phyloP scores from a whole-genome alignment of 2,329 filamentous ascomycete genomes.

The Apiospora saccharicola region DNA sequence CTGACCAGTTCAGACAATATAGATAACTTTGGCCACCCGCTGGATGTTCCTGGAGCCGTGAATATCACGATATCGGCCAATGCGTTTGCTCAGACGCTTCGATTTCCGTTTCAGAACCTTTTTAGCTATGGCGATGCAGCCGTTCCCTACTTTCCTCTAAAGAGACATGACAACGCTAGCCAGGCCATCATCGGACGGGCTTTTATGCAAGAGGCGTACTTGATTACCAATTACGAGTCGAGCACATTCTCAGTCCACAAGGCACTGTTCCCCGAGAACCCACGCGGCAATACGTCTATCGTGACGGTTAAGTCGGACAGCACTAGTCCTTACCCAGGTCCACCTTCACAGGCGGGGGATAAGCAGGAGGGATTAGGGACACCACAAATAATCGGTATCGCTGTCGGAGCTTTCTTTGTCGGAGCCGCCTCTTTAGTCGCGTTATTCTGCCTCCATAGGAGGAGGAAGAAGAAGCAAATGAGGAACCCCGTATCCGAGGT shows the following conservation, averaged over 20 bases:
- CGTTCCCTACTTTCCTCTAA: slow-evolving; percentile 71
- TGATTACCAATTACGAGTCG: slow-evolving; percentile 64
- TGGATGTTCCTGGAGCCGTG: slow-evolving; percentile 57
- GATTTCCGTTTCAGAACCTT: slow-evolving; percentile 56
- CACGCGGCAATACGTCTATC: slow-evolving; percentile 49
- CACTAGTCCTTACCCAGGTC: slow-evolving; percentile 56
- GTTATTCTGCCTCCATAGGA: slow-evolving; percentile 45
- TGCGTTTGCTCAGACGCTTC: slow-evolving; percentile 58
- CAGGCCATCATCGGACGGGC: slow-evolving; percentile 70
- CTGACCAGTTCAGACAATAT: slow-evolving; percentile 63
- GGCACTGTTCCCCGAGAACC: slow-evolving; percentile 57
- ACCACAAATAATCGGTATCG: slow-evolving; percentile 54
- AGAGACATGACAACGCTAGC: slow-evolving; percentile 58
- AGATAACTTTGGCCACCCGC: slow-evolving; percentile 58
- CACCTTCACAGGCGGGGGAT: slow-evolving; percentile 33
- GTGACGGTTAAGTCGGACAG: slow-evolving; percentile 50
- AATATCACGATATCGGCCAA: slow-evolving; percentile 62
- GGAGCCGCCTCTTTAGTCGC: slow-evolving; percentile 41
- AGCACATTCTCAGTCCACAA: slow-evolving; percentile 62
- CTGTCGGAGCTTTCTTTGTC: slow-evolving; percentile 49
- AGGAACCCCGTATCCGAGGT: slow-evolving; percentile 32
- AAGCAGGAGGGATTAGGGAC: slow-evolving; percentile 44
- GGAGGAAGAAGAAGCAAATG: slow-evolving; percentile 34
- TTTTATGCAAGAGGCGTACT: slow-evolving; percentile 74
- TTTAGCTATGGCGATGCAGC: slow-evolving; percentile 54